A percentile compares a stretch with the other conserved stretches of the same genome.
phyloP scores from a whole-genome alignment of 75 land plant genomes.

The Picea sitchensis region DNA sequence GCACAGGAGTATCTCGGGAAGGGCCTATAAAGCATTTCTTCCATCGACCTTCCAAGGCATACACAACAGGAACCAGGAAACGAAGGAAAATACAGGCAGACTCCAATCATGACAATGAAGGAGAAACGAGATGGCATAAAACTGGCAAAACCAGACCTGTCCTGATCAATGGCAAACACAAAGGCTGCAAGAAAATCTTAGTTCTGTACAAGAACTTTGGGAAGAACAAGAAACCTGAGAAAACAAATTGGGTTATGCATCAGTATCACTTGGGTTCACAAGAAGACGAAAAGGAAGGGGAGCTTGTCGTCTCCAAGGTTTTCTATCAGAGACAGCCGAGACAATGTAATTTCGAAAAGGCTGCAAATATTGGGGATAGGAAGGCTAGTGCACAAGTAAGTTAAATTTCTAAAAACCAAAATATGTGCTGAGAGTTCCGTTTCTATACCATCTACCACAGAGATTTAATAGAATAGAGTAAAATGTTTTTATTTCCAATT shows the following conservation, averaged over 20 bases:
- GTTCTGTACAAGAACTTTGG: conserved; percentile 80
- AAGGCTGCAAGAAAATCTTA: conserved; percentile 90
- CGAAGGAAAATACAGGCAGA: conserved; percentile 76
- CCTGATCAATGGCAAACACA: conserved; percentile 66
- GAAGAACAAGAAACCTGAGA: conserved; percentile 71
- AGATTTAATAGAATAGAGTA: no score
- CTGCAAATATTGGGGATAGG: neutral
- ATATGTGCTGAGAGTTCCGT: no score
- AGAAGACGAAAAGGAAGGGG: conserved; percentile 95
- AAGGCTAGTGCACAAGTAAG: neutral
- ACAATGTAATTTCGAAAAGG: conserved; percentile 30
- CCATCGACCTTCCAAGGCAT: conserved; percentile 85
- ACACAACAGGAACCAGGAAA: conserved; percentile 88
- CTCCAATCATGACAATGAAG: conserved; percentile 46
- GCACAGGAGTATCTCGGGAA: no score
- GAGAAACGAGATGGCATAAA: conserved; percentile 93
- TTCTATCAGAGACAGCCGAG: conserved; percentile 89
- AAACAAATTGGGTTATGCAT: conserved; percentile 98
- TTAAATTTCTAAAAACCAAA: neutral
- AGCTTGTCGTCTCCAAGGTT: conserved; percentile 82
- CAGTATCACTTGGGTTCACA: conserved; percentile 82
- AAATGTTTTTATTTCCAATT: no score
- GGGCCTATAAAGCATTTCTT: conserved; percentile 66
- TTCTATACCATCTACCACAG: no score
- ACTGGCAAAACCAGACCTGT: conserved; percentile 94